phyloP scores from a whole-genome alignment of 2,329 filamentous ascomycete genomes.

The Raffaelea albimanens region DNA sequence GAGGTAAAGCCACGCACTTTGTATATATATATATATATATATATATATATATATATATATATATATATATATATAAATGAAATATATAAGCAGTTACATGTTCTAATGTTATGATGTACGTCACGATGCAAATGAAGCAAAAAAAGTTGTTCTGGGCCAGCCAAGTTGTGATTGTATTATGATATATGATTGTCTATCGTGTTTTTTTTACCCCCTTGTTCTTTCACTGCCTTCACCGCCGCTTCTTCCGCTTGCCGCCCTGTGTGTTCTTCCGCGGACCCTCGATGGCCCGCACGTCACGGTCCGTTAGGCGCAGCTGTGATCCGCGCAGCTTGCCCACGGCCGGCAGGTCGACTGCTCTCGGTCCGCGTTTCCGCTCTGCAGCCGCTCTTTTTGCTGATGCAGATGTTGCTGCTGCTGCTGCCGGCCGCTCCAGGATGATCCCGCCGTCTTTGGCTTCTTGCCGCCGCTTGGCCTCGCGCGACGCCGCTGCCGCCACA shows the following conservation, averaged over 20 bases:
- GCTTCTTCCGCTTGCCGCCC: constrained; percentile 19
- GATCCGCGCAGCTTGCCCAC: constrained; percentile 76
- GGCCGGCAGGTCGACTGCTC: constrained; percentile 58
- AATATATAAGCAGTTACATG: constrained; percentile 1
- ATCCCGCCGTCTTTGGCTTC: constrained; percentile 89
- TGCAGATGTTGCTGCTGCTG: too few species aligned
- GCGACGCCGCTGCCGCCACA: constrained; percentile 49
- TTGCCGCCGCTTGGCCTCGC: constrained; percentile 61
- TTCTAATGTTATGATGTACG: too few species aligned
- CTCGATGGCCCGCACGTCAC: constrained; percentile 65
- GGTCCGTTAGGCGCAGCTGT: constrained; percentile 66
- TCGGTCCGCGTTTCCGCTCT: constrained; percentile 27
- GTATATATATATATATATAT: constrained; percentile 11
- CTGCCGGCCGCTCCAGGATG: constrained; percentile 56
- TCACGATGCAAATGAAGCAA: too few species aligned
- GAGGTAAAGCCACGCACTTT: background rate
- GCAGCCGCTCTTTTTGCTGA: constrained; percentile 15
- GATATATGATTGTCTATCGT: background rate
- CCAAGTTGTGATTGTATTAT: constrained; percentile 2
- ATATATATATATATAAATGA: constrained; percentile 10
- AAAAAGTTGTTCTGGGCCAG: too few species aligned
- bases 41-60: constrained; percentile 1
- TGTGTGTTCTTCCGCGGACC: constrained; percentile 31
- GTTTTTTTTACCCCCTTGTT: background rate
- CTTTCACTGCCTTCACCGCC: background rate